Evolutionary conservation across 2,329 filamentous ascomycete genomes (phyloP), one percentile per base, ranked within the genome.

Genomic region (Zymoseptoria crescenta): DNA sequence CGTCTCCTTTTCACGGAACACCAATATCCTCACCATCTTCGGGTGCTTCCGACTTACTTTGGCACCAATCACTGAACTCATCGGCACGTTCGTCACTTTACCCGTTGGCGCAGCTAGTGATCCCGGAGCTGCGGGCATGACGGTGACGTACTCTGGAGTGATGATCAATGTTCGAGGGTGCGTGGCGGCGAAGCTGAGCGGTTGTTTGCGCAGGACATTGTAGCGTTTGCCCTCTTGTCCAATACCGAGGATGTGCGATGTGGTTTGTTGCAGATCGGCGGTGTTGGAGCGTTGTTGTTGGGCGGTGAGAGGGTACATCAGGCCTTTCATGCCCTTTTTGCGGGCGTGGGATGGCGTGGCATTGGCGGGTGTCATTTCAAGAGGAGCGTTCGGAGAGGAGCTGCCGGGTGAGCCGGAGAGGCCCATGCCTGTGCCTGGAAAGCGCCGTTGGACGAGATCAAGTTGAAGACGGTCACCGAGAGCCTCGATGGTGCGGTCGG

Each of bases 71-170:
- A 94, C 87, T 58, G 88, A 88, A 68, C 84, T 87, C 70, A 93
- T 92, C 68, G 92, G 89, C 53, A 93, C 87, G 49, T 88, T 91
- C 2, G 88, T 91, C 9, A 84, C 82, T 70, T 88, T 89, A 45
- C 86, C 85, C 8, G 81, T 81, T 49, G 55, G 64, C 29, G 52
- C 64, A 63, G 16, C 69, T 65, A 51, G 60, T 41, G 52, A 68
- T 49, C 70, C 71, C 1, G 68, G 68, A 27, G 77, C 75, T 5
- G 75, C 75, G 2, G 89, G 88, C 81, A 91, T 87, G 67, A 95
- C 91, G 73, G 93, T 89, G 62, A 95, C 84, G 72, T 92, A 94
- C 72, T 95, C 90, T 60, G 88, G 88, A 67, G 93, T 89, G 64
- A 95, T 89, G 52, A 88, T 85, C 49, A 94, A 77, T 8, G 90